Conservation (phyloP, 1,139 yeast genomes). For the Kurtzmaniella quercitrusa region DNA sequence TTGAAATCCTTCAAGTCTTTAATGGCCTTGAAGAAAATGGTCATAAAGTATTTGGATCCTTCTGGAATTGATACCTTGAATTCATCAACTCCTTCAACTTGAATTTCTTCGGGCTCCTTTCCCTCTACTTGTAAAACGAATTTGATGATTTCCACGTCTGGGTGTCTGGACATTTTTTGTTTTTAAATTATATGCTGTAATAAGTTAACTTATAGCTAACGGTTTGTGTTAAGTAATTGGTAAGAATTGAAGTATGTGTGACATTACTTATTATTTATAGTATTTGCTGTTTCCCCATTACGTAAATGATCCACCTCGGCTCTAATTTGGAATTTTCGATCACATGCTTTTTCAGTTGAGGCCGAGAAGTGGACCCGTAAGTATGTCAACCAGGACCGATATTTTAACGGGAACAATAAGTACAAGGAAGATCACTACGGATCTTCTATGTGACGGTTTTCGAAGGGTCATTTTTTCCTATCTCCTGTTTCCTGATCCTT, state of each 20-base stretch:
- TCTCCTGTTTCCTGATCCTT: no score
- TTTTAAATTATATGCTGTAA: neutral
- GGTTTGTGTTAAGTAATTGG: no score
- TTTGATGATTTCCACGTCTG: conserved; percentile 32
- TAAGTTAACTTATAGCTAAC: neutral
- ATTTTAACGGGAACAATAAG: no score
- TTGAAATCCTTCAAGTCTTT: conserved; percentile 27
- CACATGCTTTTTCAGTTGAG: neutral
- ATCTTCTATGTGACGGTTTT: no score
- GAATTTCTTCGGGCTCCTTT: conserved; percentile 21
- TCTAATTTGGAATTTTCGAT: neutral
- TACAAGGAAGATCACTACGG: neutral
- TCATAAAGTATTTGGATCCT: conserved; percentile 30
- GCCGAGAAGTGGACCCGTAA: neutral
- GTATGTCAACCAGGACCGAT: no score
- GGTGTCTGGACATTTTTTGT: conserved; percentile 12
- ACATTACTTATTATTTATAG: conserved; percentile 1
- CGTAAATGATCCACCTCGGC: neutral
- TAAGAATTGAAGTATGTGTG: no score
- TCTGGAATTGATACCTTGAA: conserved; percentile 36
- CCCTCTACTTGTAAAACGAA: conserved; percentile 32
- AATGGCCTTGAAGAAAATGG: conserved; percentile 32
- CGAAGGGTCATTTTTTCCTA: no score
- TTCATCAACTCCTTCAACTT: conserved; percentile 26
- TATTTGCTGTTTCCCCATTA: neutral